Evolutionary conservation across 176 grass and related monocot genomes (phyloP).

Genomic region (Carex littledalei): DNA sequence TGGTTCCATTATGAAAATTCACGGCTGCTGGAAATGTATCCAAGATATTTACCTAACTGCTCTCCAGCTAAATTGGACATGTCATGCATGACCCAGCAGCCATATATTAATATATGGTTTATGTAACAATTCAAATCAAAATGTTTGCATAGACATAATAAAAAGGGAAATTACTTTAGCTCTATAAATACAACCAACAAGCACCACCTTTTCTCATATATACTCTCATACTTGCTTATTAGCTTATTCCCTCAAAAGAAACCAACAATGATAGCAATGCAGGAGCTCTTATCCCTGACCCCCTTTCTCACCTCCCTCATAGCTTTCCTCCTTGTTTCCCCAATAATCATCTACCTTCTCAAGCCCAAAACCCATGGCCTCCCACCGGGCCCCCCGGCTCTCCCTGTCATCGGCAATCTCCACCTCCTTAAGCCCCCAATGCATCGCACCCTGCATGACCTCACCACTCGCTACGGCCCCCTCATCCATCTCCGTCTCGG

Average conservation of each 20-base stretch:
- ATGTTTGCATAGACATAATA: no score
- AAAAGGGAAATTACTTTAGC: background rate
- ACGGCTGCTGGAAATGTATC: no score
- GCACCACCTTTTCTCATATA: background rate
- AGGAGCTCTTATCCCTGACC: constrained; percentile 19
- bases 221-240: background rate
- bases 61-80: no score
- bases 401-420: constrained; percentile 73
- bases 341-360: background rate
- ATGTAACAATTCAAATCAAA: no score
- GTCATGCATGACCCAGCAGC: no score
- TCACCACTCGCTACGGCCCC: constrained; percentile 24
- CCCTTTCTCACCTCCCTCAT: constrained; percentile 5
- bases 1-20: no score
- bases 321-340: background rate
- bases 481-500: constrained; percentile 48
- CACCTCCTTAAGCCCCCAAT: constrained; percentile 49
- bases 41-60: no score
- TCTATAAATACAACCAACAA: background rate
- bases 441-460: constrained; percentile 46
- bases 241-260: background rate
- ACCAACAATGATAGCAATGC: background rate
- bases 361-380: background rate
- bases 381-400: constrained; percentile 35
- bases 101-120: no score